Evolutionary conservation across 2,329 filamentous ascomycete genomes (phyloP).

Genomic region (Cladobotryum protrusum): DNA sequence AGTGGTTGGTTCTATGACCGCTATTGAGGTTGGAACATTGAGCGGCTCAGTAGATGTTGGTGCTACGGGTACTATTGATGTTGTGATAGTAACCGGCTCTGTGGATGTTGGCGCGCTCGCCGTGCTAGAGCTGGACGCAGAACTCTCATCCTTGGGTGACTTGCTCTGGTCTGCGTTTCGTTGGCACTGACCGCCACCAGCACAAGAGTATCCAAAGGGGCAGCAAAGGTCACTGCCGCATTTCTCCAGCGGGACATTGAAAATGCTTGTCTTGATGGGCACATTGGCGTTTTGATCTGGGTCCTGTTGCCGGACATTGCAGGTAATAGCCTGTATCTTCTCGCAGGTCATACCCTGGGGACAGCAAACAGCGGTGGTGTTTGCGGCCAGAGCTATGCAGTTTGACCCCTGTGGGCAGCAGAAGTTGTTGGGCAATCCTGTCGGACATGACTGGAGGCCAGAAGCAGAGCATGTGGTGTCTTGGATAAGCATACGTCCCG

Average conservation of each 20-base stretch:
- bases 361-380: conserved; percentile 66
- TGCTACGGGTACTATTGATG: conserved; percentile 12
- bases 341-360: conserved; percentile 51
- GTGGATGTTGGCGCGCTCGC: too few species aligned
- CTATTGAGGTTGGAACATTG: conserved; percentile 14
- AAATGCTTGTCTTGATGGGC: conserved; percentile 59
- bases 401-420: conserved; percentile 53
- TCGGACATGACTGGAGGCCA: conserved; percentile 46
- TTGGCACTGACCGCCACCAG: conserved; percentile 43
- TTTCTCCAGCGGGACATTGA: conserved; percentile 46
- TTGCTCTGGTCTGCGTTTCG: conserved; percentile 45
- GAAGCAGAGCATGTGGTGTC: conserved; percentile 46
- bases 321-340: conserved; percentile 58
- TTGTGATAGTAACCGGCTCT: conserved; percentile 7
- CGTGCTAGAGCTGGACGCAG: too few species aligned
- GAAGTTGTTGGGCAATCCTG: conserved; percentile 55
- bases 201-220: conserved; percentile 65
- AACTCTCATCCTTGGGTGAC: conserved; percentile 22
- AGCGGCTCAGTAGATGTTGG: too few species aligned
- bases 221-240: conserved; percentile 60
- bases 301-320: conserved; percentile 57
- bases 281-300: conserved; percentile 49
- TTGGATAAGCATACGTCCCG: conserved; percentile 34
- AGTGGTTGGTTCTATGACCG: conserved; percentile 16
- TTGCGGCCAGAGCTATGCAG: conserved; percentile 57